Percentiles rank a stretch among this genome's conserved stretches.
phyloP scores from a whole-genome alignment of 2,329 filamentous ascomycete species.

The Harringtonia lauricola region DNA sequence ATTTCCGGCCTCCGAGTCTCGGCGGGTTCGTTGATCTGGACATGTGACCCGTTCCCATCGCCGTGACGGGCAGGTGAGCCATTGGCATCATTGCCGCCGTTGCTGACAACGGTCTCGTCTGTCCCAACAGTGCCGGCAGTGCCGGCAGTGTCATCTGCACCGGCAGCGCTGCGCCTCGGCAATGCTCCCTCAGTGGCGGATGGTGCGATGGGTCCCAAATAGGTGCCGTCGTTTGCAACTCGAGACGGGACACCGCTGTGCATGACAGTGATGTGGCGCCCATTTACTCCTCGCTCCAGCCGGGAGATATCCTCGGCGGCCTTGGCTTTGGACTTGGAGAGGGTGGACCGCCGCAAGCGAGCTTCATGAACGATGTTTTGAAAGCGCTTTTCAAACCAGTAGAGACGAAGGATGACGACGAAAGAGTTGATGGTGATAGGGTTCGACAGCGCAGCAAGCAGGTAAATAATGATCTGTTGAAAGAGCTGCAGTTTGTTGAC shows the following conservation, averaged over 20 bases:
- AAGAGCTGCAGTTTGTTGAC: conserved; percentile 58
- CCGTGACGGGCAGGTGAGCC: background rate
- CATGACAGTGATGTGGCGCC: conserved; percentile 55
- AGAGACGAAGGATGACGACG: conserved; percentile 85
- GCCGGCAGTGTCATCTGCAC: too few species aligned
- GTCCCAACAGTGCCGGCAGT: too few species aligned
- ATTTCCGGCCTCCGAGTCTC: conserved; percentile 35
- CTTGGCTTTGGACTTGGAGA: conserved; percentile 50
- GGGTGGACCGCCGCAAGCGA: conserved; percentile 50
- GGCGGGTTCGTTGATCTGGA: conserved; percentile 10
- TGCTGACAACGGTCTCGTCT: too few species aligned
- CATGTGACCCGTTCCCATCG: background rate
- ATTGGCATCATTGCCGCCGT: background rate
- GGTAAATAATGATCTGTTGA: conserved; percentile 62
- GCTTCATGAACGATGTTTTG: conserved; percentile 71
- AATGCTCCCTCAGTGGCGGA: background rate
- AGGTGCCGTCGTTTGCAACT: conserved; percentile 49
- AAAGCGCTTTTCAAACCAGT: conserved; percentile 98
- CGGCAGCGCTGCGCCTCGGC: background rate
- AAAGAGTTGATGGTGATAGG: conserved; percentile 76
- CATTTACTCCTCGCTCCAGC: conserved; percentile 54
- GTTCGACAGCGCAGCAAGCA: conserved; percentile 63
- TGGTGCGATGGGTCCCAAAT: conserved; percentile 26
- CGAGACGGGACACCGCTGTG: conserved; percentile 42
- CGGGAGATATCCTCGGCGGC: conserved; percentile 30